Evolutionary conservation across 176 grass and related monocot species (phyloP).

Genomic region (Lolium rigidum): DNA sequence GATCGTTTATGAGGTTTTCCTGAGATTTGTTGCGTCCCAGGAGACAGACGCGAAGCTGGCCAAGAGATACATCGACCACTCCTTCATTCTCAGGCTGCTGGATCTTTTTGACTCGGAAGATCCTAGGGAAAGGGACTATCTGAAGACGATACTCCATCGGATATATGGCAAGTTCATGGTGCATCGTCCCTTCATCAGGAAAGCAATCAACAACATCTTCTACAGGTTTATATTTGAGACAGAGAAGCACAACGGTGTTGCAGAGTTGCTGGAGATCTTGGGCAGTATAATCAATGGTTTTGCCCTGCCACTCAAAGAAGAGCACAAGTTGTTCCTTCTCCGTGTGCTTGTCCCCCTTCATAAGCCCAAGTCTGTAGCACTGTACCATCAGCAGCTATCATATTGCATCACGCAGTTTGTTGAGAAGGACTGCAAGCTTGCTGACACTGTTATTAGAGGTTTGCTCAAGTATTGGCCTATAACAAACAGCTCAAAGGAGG

Average conservation of each 20-base stretch:
- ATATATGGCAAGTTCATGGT: slow-evolving; percentile 99
- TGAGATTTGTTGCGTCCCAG: slow-evolving; percentile 85
- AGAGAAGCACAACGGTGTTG: slow-evolving; percentile 89
- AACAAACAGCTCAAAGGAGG: slow-evolving; percentile 98
- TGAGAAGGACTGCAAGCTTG: slow-evolving; percentile 97
- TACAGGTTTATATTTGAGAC: slow-evolving; percentile 97
- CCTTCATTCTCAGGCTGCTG: slow-evolving; percentile 88
- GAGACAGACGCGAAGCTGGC: slow-evolving; percentile 94
- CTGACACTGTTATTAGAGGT: slow-evolving; percentile 90
- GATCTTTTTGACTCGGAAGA: slow-evolving; percentile 99
- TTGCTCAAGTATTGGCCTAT: slow-evolving; percentile 98
- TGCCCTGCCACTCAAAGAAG: slow-evolving; percentile 94
- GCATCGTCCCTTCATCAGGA: slow-evolving; percentile 94
- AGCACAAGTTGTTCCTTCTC: slow-evolving; percentile 95
- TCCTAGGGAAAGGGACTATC: slow-evolving; percentile 94
- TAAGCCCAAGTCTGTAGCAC: slow-evolving; percentile 87
- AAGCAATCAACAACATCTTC: slow-evolving; percentile 98
- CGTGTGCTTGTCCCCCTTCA: slow-evolving; percentile 93
- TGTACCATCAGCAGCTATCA: slow-evolving; percentile 92
- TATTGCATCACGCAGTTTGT: slow-evolving; percentile 97
- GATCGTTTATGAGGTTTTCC: slow-evolving; percentile 86
- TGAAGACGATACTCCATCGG: slow-evolving; percentile 93
- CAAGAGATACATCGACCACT: slow-evolving; percentile 97
- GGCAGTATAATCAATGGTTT: slow-evolving; percentile 98
- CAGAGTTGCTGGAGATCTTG: slow-evolving; percentile 90